Base-by-base conservation (phyloP, 1,139 yeast species). In the Yamadazyma dushanensis region DNA sequence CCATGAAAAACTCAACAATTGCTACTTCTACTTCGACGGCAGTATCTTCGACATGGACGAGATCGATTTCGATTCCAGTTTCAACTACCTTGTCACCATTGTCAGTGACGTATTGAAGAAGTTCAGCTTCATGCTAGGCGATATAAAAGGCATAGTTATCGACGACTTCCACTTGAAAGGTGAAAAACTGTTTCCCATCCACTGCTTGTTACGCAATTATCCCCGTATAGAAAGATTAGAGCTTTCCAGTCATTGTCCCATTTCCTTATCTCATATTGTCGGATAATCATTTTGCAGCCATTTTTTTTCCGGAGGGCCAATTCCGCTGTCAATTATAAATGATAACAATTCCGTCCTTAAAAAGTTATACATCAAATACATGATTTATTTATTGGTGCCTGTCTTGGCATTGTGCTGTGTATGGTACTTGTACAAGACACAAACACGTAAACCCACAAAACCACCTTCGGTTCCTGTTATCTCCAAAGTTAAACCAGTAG, bases 101-200 rank as follows among this genome's bases (percentile, higher is more conserved):
- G 64, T 66, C 16, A 59, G 55, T 39, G 71, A 65, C 47, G 59
- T 66, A 9, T 53, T 66, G 40, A 63, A 64, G 44, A 65, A 66
- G 36, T 53, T 58, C 47, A 46, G 53, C 25, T 63, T 59, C 39
- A 60, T 66, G 65, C 40, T 62, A 28, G 63, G 57, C 6, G 51
- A 66, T 23, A 56, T 66, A 3, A 51, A 61, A 34, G 67, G 64
- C 3, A 38, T 53, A 5, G 63, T 59, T 35, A 58, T 67, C 29
- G 70, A 67, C 41, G 73, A 67, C 37, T 42, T 46, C 16, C 47
- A 56, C 23, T 48, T 65, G 20, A 43, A 49, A 2, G 72, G 70
- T 0, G 70, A 63, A 32, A 59, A 63, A 32, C 57, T 55, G 2
- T 55, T 56, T 32, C 61, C 70, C 1, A 51, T 66, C 35, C 57